phyloP scores from a whole-genome alignment of 805 yeast species.

The Wickerhamomyces ciferrii region DNA sequence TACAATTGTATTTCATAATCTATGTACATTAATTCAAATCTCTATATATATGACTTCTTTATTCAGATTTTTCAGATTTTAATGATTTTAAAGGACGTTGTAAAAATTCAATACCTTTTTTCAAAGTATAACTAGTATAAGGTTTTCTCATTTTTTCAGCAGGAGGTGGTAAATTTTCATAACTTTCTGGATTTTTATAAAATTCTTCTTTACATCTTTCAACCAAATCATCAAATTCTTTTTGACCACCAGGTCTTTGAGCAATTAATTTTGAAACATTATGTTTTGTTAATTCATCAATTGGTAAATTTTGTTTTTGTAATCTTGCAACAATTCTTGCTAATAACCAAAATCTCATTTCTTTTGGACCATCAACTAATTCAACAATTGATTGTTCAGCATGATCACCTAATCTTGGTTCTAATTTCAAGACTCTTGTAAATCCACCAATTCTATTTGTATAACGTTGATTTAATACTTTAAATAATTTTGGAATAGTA shows the following conservation, averaged over 20 bases:
- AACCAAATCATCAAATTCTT: slow-evolving; percentile 56
- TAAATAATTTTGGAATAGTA: slow-evolving; percentile 59
- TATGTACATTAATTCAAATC: not conserved
- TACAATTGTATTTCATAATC: too few relatives aligned
- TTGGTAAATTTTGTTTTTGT: slow-evolving; percentile 52
- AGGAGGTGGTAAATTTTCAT: slow-evolving; percentile 14
- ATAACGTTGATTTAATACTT: slow-evolving; percentile 62
- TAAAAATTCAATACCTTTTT: slow-evolving; percentile 12
- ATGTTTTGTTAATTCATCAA: slow-evolving; percentile 47
- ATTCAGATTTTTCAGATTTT: too few relatives aligned
- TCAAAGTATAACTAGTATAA: slow-evolving; percentile 1
- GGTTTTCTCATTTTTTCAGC: slow-evolving; percentile 10
- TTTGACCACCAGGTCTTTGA: slow-evolving; percentile 44
- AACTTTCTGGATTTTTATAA: slow-evolving; percentile 21
- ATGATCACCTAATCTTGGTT: slow-evolving; percentile 82
- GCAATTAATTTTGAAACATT: slow-evolving; percentile 49
- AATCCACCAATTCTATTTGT: slow-evolving; percentile 67
- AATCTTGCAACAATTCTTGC: slow-evolving; percentile 86
- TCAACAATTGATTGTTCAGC: slow-evolving; percentile 89
- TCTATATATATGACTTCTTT: too few relatives aligned
- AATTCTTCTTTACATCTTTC: slow-evolving; percentile 45
- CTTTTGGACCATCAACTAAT: slow-evolving; percentile 70
- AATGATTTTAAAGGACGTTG: slow-evolving; percentile 12
- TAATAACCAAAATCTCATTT: slow-evolving; percentile 67
- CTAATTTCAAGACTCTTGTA: slow-evolving; percentile 78